Evolutionary conservation across 371 early-diverging fungal genomes (phyloP).

Genomic region (Mucor sp.): DNA sequence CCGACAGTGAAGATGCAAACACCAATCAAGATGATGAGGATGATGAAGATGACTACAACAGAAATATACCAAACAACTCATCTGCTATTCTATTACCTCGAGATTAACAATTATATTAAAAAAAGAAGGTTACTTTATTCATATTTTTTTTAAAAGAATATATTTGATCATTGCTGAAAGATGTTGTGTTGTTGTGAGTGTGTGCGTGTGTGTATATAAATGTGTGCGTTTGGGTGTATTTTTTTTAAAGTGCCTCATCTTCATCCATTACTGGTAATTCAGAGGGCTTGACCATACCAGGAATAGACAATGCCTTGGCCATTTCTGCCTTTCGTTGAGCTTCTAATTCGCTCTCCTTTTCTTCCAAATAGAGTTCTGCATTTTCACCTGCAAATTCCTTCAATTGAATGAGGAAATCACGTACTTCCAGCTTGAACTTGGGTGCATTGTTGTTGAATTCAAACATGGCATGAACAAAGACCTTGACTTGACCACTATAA

Average conservation of each 20-base stretch:
- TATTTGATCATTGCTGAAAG: not conserved
- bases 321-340: conserved; percentile 77
- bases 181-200: too few species aligned
- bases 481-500: conserved; percentile 78
- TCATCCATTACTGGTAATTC: conserved; percentile 79
- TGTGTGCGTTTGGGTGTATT: not conserved
- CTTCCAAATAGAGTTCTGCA: conserved; percentile 88
- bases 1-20: conserved; percentile 31
- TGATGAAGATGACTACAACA: conserved; percentile 8
- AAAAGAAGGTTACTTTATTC: not conserved
- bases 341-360: conserved; percentile 89
- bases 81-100: conserved; percentile 17
- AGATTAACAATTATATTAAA: not conserved
- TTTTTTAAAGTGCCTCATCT: conserved; percentile 50
- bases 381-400: conserved; percentile 95
- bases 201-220: not conserved
- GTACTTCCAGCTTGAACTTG: conserved; percentile 89
- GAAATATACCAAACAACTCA: conserved; percentile 16
- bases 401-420: conserved; percentile 96
- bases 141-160: conserved; percentile 4
- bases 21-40: conserved; percentile 12
- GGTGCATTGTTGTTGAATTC: conserved; percentile 73
- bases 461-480: conserved; percentile 89
- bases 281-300: conserved; percentile 96
- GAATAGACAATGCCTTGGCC: conserved; percentile 86